Conservation (phyloP, 345 rosid species). For the Eucalyptus marginata region DNA sequence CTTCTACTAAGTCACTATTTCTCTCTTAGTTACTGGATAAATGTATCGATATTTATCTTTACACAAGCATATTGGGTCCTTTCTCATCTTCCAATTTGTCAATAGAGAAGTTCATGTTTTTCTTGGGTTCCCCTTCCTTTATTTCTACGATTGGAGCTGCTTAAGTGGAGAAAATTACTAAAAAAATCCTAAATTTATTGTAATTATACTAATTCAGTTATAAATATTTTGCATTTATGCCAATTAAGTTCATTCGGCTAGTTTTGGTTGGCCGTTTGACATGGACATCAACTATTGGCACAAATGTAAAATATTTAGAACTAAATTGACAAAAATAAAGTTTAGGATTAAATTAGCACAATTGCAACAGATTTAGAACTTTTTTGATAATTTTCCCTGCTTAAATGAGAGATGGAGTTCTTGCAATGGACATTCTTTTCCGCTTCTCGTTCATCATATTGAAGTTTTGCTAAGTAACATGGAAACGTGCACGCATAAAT, state of each 20-base stretch:
- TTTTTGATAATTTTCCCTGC: no score
- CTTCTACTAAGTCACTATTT: not conserved
- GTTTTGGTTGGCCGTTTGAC: no score
- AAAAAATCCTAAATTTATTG: no score
- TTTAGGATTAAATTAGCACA: no score
- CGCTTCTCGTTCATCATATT: not conserved
- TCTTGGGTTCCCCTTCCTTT: not conserved
- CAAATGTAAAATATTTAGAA: no score
- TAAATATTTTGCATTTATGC: no score
- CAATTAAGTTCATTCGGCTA: no score
- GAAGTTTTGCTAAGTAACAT: not conserved
- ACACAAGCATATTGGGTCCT: not conserved
- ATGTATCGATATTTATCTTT: not conserved
- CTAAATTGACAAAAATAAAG: no score
- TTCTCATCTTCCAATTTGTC: not conserved
- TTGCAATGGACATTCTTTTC: not conserved
- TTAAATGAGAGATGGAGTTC: not conserved
- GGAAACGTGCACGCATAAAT: not conserved
- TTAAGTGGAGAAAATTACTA: not conserved
- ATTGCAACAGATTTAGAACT: no score
- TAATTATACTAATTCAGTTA: no score
- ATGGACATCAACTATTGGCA: no score
- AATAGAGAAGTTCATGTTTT: not conserved
- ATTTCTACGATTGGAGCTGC: not conserved
- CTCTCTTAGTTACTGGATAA: not conserved